phyloP scores from a whole-genome alignment of 1,139 yeast species.

The Geotrichum aggregatum region DNA sequence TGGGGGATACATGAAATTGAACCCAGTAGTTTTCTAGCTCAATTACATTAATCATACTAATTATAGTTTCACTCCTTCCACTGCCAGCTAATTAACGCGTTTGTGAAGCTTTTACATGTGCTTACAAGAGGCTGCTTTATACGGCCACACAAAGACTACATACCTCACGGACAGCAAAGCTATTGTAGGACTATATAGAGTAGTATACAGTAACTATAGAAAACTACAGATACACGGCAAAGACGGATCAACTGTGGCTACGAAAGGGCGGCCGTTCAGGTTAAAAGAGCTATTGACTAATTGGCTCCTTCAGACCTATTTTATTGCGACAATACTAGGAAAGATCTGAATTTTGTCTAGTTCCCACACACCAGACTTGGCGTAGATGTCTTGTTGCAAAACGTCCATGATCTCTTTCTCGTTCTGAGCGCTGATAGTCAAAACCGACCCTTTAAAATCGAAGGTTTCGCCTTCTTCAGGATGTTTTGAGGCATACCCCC shows the following conservation, averaged over 20 bases:
- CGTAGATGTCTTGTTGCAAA: conserved; percentile 60
- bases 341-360: conserved; percentile 56
- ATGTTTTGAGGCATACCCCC: conserved; percentile 38
- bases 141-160: no score
- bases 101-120: no score
- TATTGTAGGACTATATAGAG: no score
- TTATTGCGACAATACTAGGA: conserved; percentile 38
- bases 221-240: no score
- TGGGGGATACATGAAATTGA: not conserved
- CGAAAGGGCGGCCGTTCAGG: no score
- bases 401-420: conserved; percentile 61
- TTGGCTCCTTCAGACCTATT: not conserved
- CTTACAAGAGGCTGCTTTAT: no score
- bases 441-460: conserved; percentile 66
- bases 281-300: no score
- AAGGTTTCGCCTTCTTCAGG: conserved; percentile 44
- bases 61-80: no score
- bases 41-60: no score
- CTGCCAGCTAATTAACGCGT: no score
- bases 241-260: not conserved
- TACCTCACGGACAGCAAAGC: no score
- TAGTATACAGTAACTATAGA: not conserved
- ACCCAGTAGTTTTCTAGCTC: no score
- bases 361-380: conserved; percentile 72
- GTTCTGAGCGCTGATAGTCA: conserved; percentile 58